A percentile compares a stretch with the other conserved stretches of the same genome.
Evolutionary conservation across 106 monocot species (phyloP).

Genomic region (Hemerocallis citrina): DNA sequence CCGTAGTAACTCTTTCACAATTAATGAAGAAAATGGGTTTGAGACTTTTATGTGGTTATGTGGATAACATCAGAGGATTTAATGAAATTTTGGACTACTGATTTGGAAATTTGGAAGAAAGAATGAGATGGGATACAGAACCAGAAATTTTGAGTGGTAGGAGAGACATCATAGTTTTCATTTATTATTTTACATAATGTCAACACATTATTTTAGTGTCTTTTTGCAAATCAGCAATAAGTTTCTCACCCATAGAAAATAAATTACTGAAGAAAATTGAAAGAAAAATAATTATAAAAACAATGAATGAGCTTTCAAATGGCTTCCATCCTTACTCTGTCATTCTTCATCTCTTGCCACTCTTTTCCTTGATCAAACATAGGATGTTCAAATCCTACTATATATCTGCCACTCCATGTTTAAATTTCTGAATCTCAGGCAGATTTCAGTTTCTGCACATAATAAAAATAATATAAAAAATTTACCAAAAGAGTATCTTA

Average conservation of each 20-base stretch:
- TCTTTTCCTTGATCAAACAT: background rate
- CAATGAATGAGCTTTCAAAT: background rate
- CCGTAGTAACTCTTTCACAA: too few relatives aligned
- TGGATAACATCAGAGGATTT: too few relatives aligned
- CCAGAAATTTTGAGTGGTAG: too few relatives aligned
- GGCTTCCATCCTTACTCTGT: background rate
- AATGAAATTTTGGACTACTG: too few relatives aligned
- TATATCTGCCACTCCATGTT: background rate
- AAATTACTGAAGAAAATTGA: background rate
- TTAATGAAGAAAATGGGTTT: too few relatives aligned
- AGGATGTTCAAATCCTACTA: background rate
- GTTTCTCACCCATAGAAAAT: background rate
- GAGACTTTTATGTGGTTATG: too few relatives aligned
- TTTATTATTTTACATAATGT: background rate
- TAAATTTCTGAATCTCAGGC: slow-evolving; percentile 6
- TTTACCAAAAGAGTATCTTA: too few relatives aligned
- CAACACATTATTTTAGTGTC: slow-evolving; percentile 1
- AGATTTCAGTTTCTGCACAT: slow-evolving; percentile 25
- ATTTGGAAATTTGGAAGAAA: too few relatives aligned
- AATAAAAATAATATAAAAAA: too few relatives aligned
- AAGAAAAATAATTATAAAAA: background rate
- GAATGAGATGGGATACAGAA: too few relatives aligned
- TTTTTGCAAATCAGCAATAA: slow-evolving; percentile 2
- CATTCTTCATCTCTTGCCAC: too few relatives aligned
- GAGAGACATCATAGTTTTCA: background rate